phyloP scores from a whole-genome alignment of 2,329 filamentous ascomycete genomes.

The Colletotrichum coccodes region DNA sequence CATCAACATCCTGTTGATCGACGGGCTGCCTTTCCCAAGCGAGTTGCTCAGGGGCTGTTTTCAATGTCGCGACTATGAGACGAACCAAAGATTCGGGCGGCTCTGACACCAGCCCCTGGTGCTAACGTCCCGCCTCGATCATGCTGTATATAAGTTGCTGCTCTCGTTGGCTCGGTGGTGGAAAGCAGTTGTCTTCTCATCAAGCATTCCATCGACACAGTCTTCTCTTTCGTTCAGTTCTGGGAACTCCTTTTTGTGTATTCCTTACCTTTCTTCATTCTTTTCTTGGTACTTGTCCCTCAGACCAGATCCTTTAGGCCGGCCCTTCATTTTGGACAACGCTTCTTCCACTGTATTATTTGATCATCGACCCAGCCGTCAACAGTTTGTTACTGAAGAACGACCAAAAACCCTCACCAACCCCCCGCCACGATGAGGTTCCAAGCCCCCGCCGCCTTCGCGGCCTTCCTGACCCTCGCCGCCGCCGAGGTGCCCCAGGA shows the following conservation, averaged over 20 bases:
- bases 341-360: neutral
- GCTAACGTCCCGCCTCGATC: neutral
- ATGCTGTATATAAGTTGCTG: constrained; percentile 24
- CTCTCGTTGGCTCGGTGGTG: neutral
- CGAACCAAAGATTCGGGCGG: constrained; percentile 2
- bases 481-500: constrained; percentile 64
- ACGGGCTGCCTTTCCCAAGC: constrained; percentile 8
- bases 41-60: neutral
- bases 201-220: constrained; percentile 16
- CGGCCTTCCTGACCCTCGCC: constrained; percentile 26
- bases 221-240: constrained; percentile 35
- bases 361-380: neutral
- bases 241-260: constrained; percentile 28
- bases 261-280: constrained; percentile 18
- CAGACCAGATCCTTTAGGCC: constrained; percentile 29
- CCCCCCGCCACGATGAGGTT: constrained; percentile 23
- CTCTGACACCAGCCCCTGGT: neutral
- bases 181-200: neutral
- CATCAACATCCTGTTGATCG: constrained; percentile 6
- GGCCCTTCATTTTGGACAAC: constrained; percentile 33
- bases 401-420: neutral
- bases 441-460: constrained; percentile 26
- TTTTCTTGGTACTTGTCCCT: constrained; percentile 16
- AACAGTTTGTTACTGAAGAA: neutral
- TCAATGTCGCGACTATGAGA: constrained; percentile 16